Base-by-base conservation (phyloP, 331 rosid species). In the Rhamnella rubrinervis region DNA sequence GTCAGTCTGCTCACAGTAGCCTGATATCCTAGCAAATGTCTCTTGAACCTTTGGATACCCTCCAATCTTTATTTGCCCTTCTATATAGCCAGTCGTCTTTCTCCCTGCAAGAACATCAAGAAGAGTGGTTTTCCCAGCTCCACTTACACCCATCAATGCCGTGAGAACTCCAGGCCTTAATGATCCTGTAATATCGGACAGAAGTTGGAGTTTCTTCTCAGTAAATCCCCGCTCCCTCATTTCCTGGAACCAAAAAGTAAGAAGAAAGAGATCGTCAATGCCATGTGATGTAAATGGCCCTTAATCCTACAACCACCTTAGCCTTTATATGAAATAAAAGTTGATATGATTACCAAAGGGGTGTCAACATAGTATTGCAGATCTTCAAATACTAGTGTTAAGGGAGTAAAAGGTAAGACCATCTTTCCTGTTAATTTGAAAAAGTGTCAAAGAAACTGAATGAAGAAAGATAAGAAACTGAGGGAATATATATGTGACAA, bases 51-150 rank as follows among this genome's bases (percentile, higher is more conserved):
- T 84, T 3, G 82, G 83, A 59, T 80, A 84, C 52, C 92, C 89
- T 16, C 84, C 89, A 46, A 87, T 75, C 70, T 70, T 80, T 59
- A 82, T 72, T 13, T 82, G 83, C 52, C 87, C 92, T 75, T 84
- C 79, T 4, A 67, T 77, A 50, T 28, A 66, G 25, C 89, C 92
- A 19, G 71, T 75, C 2, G 92, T 87, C 80, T 87, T 87, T 70
- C 89, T 82, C 60, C 92, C 89, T 0, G 80, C 73, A 20, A 87
- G 74, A 64, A 87, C 92, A 68, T 87, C 92, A 52, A 87, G 73
- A 56, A 87, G 80, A 67, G 92, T 84, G 52, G 92, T 87, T 82
- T 87, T 87, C 51, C 92, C 92, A 35, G 87, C 85, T 39, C 87
- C 89, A 26, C 87, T 84, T 26, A 84, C 84, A 25, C 87, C 92